phyloP scores from a whole-genome alignment of 495 filamentous ascomycete species.

The Podospora pseudocomata region DNA sequence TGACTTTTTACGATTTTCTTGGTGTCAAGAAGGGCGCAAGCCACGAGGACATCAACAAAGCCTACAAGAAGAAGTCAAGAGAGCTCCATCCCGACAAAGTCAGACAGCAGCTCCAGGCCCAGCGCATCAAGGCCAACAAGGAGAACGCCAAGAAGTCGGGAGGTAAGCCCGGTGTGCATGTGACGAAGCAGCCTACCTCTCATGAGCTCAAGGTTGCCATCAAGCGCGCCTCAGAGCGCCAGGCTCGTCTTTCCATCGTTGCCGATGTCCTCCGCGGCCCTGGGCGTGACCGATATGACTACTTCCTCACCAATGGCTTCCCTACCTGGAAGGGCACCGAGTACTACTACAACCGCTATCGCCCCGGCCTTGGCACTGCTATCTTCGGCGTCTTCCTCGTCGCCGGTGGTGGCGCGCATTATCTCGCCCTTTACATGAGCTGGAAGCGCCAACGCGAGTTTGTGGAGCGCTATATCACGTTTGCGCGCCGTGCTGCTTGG shows the following conservation, averaged over 20 bases:
- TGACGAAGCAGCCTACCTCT: constrained; percentile 65
- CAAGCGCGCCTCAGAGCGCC: constrained; percentile 74
- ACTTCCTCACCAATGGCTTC: constrained; percentile 92
- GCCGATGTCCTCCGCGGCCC: constrained; percentile 79
- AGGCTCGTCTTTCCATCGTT: constrained; percentile 76
- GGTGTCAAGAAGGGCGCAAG: constrained; percentile 66
- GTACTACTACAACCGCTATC: constrained; percentile 93
- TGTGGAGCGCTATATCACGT: constrained; percentile 82
- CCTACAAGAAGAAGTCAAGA: constrained; percentile 81
- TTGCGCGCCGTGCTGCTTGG: constrained; percentile 85
- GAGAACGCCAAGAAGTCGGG: constrained; percentile 51
- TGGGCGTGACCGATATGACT: constrained; percentile 82
- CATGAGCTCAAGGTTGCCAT: constrained; percentile 67
- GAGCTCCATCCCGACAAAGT: constrained; percentile 93
- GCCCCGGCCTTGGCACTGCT: constrained; percentile 83
- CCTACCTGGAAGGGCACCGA: constrained; percentile 94
- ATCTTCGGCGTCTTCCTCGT: constrained; percentile 79
- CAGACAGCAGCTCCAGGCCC: constrained; percentile 72
- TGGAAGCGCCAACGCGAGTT: constrained; percentile 90
- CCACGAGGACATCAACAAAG: constrained; percentile 88
- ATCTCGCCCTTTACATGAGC: constrained; percentile 73
- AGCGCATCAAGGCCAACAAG: constrained; percentile 57
- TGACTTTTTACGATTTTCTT: constrained; percentile 95
- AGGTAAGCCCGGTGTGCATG: constrained; percentile 59
- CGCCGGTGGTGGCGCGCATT: constrained; percentile 80